phyloP scores from a whole-genome alignment of 208 protist species.

The Leishmania mexicana region DNA sequence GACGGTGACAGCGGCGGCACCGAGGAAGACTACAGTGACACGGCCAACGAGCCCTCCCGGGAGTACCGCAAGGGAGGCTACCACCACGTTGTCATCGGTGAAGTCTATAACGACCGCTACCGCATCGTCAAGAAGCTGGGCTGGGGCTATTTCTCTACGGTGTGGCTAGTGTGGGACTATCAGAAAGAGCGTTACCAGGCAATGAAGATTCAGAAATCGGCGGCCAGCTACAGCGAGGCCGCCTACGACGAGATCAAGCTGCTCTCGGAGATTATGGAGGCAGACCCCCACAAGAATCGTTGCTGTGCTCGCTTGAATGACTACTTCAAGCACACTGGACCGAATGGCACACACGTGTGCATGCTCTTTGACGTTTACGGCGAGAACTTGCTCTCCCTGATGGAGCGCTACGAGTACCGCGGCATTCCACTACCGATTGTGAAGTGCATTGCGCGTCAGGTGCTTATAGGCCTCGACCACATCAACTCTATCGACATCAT shows the following conservation, averaged over 20 bases:
- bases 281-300: conserved; percentile 68
- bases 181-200: conserved; percentile 93
- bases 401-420: conserved; percentile 95
- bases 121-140: conserved; percentile 95
- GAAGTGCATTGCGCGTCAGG: conserved; percentile 91
- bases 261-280: conserved; percentile 80
- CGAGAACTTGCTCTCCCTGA: conserved; percentile 95
- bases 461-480: conserved; percentile 94
- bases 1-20: conserved; percentile 48
- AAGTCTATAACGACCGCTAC: conserved; percentile 96
- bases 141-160: conserved; percentile 99
- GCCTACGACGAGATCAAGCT: conserved; percentile 86
- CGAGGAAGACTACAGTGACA: conserved; percentile 88
- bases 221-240: conserved; percentile 80
- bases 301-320: conserved; percentile 87
- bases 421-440: conserved; percentile 95
- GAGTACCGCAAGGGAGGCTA: conserved; percentile 97
- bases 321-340: conserved; percentile 88
- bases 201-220: conserved; percentile 85
- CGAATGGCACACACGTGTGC: conserved; percentile 93
- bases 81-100: conserved; percentile 94
- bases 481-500: conserved; percentile 95
- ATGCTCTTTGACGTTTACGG: conserved; percentile 98
- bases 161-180: conserved; percentile 98
- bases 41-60: conserved; percentile 74